Evolutionary conservation across 345 rosid species (phyloP), one percentile per base, ranked within the genome.

Genomic region (Euphorbia tirucalli): DNA sequence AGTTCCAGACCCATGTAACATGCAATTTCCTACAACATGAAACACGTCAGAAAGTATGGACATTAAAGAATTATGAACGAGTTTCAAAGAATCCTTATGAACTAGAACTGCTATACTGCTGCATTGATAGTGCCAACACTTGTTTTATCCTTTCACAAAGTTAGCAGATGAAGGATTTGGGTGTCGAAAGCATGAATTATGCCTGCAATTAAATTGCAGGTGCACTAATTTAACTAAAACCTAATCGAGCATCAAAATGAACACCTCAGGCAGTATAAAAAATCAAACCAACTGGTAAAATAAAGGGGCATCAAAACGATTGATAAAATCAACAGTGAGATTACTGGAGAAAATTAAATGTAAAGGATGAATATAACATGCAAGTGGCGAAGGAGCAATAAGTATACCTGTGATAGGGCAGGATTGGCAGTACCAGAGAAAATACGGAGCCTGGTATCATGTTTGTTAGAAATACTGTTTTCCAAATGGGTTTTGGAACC

Each of bases 381-480:
- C 9, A 6, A 46, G 14, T 7, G 11, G 52, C 2, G 52, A 13
- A 13, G 19, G 11, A 15, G 6, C 22, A 61, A 19, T 28, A 4
- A 44, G 41, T 8, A 22, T 30, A 94, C 98, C 92, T 92, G 96
- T 72, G 98, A 83, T 27, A 94, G 92, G n/a, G 92, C 81, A 57
- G 92, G 89, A 79, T 94, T 94, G 27, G 98, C 93, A 14, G 98
- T 92, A 79, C 98, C 98, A 19, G 97, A 92, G 58, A 94, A 94
- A 31, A 92, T 85, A 64, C 97, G 94, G 31, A 92, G 88, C 25
- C 91, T 86, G 7, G 98, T 85, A 27, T 85, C 91, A 69, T 86
- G 46, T 28, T 58, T 71, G 54, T 15, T 71, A 49, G 70, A 21
- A 44, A 49, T 22, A 25, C 37, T 5, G 2, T 71, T 83, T 50